Evolutionary conservation across 768 basidiomycete genomes (phyloP).

Genomic region (Pisolithus sp.): DNA sequence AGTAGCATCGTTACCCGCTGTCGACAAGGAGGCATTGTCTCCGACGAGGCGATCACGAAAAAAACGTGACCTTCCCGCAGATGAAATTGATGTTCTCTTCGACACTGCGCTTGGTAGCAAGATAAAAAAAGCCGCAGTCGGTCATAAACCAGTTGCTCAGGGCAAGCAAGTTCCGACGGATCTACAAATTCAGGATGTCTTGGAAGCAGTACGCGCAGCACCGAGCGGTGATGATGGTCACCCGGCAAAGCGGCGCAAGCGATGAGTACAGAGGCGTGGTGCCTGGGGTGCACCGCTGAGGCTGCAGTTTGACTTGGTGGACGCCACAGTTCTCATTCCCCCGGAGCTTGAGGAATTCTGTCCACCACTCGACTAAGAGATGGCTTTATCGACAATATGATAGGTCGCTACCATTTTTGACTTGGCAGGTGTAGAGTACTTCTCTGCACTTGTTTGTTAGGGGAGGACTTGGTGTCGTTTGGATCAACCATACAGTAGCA

Average conservation of each 20-base stretch:
- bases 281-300: too few species aligned
- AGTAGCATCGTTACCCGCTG: background rate
- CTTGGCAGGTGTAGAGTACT: too few species aligned
- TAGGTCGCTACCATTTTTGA: too few species aligned
- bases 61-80: slow-evolving; percentile 37
- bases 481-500: too few species aligned
- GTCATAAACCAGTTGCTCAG: slow-evolving; percentile 3
- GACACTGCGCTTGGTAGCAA: slow-evolving; percentile 50
- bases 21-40: background rate
- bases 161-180: slow-evolving; percentile 21
- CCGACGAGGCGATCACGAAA: slow-evolving; percentile 41
- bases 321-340: too few species aligned
- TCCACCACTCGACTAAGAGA: too few species aligned
- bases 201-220: slow-evolving; percentile 55
- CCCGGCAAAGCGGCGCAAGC: slow-evolving; percentile 27
- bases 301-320: too few species aligned
- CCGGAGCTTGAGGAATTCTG: too few species aligned
- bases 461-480: too few species aligned
- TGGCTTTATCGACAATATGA: too few species aligned
- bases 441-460: too few species aligned
- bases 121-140: slow-evolving; percentile 49
- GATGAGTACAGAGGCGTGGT: background rate
- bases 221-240: slow-evolving; percentile 40
- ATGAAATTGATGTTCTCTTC: slow-evolving; percentile 78
- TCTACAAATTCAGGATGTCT: slow-evolving; percentile 39